Conservation (phyloP, 768 basidiomycete genomes). For the Kwoniella heveanensis region DNA sequence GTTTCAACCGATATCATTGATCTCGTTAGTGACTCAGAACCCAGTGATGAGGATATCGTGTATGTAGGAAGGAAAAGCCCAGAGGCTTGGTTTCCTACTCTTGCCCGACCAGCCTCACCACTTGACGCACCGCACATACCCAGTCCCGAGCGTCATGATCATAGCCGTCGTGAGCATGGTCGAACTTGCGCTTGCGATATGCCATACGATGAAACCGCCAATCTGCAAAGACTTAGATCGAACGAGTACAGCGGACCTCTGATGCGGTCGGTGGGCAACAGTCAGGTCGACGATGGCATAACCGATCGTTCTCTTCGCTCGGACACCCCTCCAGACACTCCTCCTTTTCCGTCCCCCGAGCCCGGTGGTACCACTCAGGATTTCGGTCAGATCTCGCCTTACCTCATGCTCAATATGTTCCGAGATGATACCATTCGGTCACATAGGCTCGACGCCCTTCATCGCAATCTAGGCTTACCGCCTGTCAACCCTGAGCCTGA, state of each 20-base stretch:
- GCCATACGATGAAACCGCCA: not conserved
- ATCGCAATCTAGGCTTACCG: conserved; percentile 5
- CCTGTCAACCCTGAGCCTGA: not conserved
- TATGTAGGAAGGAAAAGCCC: not conserved
- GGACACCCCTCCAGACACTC: not conserved
- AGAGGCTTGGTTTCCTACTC: not conserved
- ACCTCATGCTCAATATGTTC: conserved; percentile 14
- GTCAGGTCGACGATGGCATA: not conserved
- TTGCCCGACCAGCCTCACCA: not conserved
- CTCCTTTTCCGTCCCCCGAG: not conserved
- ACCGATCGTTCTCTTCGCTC: not conserved
- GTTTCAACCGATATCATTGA: not conserved
- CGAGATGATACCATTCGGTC: conserved; percentile 7
- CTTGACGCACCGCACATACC: not conserved
- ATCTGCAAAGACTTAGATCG: not conserved
- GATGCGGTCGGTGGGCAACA: not conserved
- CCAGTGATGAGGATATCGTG: not conserved
- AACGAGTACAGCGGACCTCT: not conserved
- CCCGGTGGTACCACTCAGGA: not conserved
- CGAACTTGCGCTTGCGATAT: not conserved
- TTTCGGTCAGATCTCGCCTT: conserved; percentile 1
- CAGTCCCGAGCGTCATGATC: not conserved
- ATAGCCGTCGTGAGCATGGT: not conserved
- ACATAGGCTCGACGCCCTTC: conserved; percentile 8
- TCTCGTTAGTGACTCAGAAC: not conserved